A percentile compares a stretch with the other conserved stretches of the same genome.
Conservation (phyloP, 2,329 filamentous ascomycete species). For the Hypoxylon sp. region DNA sequence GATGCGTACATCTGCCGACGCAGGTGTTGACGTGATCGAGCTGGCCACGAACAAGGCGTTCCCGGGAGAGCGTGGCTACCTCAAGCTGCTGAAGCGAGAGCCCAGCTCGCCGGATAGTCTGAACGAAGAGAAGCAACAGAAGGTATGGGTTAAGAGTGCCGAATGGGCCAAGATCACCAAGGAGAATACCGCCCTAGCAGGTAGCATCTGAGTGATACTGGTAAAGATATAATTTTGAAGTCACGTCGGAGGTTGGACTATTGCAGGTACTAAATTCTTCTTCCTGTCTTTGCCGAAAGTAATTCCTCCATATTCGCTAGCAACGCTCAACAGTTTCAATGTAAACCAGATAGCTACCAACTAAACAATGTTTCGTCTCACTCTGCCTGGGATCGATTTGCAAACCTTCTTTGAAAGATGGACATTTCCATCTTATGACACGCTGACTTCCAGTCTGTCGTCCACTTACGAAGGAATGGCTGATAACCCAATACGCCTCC, state of each 20-base stretch:
- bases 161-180: slow-evolving; percentile 38
- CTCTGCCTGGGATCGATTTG: slow-evolving; percentile 23
- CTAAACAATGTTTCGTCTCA: too few species aligned
- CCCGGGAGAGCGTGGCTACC: slow-evolving; percentile 48
- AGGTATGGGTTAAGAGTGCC: slow-evolving; percentile 36
- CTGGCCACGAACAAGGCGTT: slow-evolving; percentile 33
- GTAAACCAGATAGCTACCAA: background rate
- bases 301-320: background rate
- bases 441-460: slow-evolving; percentile 49
- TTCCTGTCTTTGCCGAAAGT: background rate
- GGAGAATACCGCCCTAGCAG: slow-evolving; percentile 29
- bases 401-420: slow-evolving; percentile 41
- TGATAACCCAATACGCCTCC: slow-evolving; percentile 50
- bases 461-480: slow-evolving; percentile 49
- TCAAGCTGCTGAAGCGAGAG: slow-evolving; percentile 28
- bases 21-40: slow-evolving; percentile 36
- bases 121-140: slow-evolving; percentile 37
- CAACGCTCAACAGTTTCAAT: background rate
- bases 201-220: slow-evolving; percentile 8
- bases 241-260: background rate
- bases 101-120: slow-evolving; percentile 36
- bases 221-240: background rate
- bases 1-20: slow-evolving; percentile 41
- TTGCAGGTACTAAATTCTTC: background rate
- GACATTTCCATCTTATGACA: slow-evolving; percentile 47